Base-by-base conservation (phyloP, 2,329 filamentous ascomycete genomes). In the Hyphodiscus sp. region DNA sequence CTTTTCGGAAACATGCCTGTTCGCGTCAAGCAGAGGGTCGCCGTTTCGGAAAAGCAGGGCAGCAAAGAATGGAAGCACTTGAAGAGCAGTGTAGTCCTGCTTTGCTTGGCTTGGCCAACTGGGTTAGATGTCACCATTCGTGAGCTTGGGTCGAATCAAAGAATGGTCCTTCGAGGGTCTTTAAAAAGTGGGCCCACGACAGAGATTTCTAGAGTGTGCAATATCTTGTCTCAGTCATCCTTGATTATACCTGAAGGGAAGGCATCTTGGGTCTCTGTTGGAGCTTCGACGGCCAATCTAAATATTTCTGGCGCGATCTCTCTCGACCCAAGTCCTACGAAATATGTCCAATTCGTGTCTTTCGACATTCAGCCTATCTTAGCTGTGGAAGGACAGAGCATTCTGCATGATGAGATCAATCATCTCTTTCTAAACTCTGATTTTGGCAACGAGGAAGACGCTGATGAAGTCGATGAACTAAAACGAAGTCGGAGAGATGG, bases 1-100 rank as follows among this genome's bases (percentile, higher is more conserved):
- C 74, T 96, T 1, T 97, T 96, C 70, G 91, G 91, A 0, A 87
- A 85, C 54, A 89, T 96, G 81, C 91, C 92, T 0, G 92, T 96
- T 13, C 83, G 92, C 15, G 85, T 95, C 23, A 95, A 94, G 67
- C 87, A 91, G 62, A 80, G 91, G 58, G 80, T 80, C 0, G 61
- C 82, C 2, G 71, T 74, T 58, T 68, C 76, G 41, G 73, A 81
- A 63, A 76, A 74, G 60, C 60, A 75, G 11, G 65, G 74, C 20
- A 69, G 78, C 19, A 86, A 78, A 58, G 78, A 87, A 50, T 92
- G 88, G 82, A 78, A 26, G 16, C 52, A 54, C 2, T 51, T 68
- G 45, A 63, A 56, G 33, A 56, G 53, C 49, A 70, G 76, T 6
- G 63, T 91, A 2, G 75, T 82, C 1, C 79, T 80, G 1, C 67